Evolutionary conservation across 306 rosid genomes (phyloP).

Genomic region (Castanospermum australe): DNA sequence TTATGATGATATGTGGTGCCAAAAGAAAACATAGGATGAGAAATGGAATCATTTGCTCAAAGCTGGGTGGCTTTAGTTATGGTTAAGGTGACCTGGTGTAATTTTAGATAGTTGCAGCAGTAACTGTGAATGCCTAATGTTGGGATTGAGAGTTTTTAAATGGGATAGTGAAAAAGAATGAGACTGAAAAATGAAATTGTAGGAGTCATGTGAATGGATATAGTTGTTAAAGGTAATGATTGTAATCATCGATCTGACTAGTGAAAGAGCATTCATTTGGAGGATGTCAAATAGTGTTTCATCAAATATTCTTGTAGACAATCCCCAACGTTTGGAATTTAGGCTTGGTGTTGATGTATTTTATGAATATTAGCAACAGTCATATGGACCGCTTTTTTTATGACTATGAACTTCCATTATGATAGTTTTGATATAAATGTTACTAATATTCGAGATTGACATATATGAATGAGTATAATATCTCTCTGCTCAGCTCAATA

Average conservation of each 20-base stretch:
- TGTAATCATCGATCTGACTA: not conserved
- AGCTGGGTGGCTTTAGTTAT: not conserved
- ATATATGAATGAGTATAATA: not conserved
- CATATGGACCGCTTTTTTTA: not conserved
- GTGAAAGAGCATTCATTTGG: not conserved
- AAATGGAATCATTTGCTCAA: not conserved
- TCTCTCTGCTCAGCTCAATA: not conserved
- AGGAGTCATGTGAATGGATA: not conserved
- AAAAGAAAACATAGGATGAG: not conserved
- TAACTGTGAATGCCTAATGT: not conserved
- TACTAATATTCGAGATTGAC: not conserved
- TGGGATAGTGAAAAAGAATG: not conserved
- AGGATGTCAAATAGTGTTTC: conserved; percentile 5
- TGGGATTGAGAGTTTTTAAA: not conserved
- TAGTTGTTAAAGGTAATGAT: not conserved
- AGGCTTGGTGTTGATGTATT: not conserved
- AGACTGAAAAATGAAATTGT: not conserved
- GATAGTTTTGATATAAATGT: not conserved
- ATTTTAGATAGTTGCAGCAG: not conserved
- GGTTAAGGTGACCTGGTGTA: not conserved
- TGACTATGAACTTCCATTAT: not conserved
- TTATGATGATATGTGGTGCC: not conserved
- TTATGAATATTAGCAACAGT: not conserved
- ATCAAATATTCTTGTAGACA: not conserved
- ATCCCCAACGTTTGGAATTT: not conserved